Base-by-base conservation (phyloP, 805 yeast species). In the Wilhelminamyces savonicus region DNA sequence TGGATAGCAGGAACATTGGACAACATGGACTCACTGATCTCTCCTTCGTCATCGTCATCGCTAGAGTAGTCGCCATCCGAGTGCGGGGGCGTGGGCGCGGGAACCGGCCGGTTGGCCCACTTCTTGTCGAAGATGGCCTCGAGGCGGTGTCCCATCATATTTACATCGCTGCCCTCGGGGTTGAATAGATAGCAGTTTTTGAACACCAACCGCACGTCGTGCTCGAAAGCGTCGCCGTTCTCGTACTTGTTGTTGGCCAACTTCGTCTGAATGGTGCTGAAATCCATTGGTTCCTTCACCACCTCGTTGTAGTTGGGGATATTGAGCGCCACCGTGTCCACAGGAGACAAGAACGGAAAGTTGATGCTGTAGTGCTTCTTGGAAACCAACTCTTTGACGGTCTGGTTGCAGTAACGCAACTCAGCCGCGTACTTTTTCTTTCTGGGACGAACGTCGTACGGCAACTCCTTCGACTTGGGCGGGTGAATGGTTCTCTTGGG, bases 401-500 rank as follows among this genome's bases (percentile, higher is more conserved):
- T 76, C 51, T 75, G 82, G 43, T 76, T 81, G 52, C 94, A 85
- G 58, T 81, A 92, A 49, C 88, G 72, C 52, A 92, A 71, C 55
- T 90, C 97, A 7, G 90, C 82, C 23, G 90, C 94, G 50, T 69
- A 78, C 64, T 86, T 90, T 73, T 90, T 88, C 60, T 84, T 84
- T 41, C 94, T 75, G 26, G 98, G 98, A 50, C 88, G 71, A 31
- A 77, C 77, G 48, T 87, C 96, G 48, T 85, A 86, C 3, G 95
- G 94, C 55, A 88, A 75, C 52, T 92, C 97, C 50, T 85, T 85
- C 19, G 95, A 84, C 50, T 83, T 81, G 31, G 98, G 98, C 3
- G 98, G 98, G 54, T 88, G 97, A 27, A 92, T 86, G 43, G 86
- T 92, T 43, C 98, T 76, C 58, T 90, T 90, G 22, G 97, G 97